phyloP scores from a whole-genome alignment of 306 rosid genomes.

The Rosa persica region DNA sequence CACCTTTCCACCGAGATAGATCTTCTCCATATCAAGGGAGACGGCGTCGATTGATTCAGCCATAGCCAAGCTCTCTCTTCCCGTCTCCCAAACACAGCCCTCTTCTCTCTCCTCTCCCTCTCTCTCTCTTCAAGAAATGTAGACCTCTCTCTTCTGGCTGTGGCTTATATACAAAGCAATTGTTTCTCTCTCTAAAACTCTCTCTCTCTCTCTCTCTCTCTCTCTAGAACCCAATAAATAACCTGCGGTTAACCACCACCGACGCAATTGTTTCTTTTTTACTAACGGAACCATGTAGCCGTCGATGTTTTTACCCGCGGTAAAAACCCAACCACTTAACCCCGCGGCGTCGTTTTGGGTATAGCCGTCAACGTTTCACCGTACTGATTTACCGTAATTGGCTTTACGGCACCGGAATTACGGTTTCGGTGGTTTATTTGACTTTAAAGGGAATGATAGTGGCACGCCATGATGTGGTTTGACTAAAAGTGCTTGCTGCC shows the following conservation, averaged over 20 bases:
- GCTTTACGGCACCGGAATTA: constrained; percentile 14
- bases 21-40: constrained; percentile 78
- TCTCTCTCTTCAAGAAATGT: constrained; percentile 33
- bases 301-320: not conserved
- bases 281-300: not conserved
- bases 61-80: constrained; percentile 58
- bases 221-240: constrained; percentile 15
- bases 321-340: constrained; percentile 7
- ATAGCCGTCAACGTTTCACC: not conserved
- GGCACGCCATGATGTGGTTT: constrained; percentile 39
- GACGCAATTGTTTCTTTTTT: constrained; percentile 40
- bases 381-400: not conserved
- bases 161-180: constrained; percentile 68
- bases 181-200: constrained; percentile 22
- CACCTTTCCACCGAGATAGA: constrained; percentile 98
- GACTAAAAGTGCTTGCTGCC: constrained; percentile 42
- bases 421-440: constrained; percentile 19
- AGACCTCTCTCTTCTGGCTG: constrained; percentile 32
- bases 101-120: constrained; percentile 20
- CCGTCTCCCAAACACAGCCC: constrained; percentile 42
- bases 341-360: constrained; percentile 10
- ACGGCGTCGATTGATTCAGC: constrained; percentile 65
- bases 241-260: constrained; percentile 62
- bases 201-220: constrained; percentile 20
- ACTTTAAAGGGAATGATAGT: constrained; percentile 17